A percentile compares a stretch with the other conserved stretches of the same genome.
Evolutionary conservation across 257 asterid species (phyloP).

Genomic region (Coffea canephora): DNA sequence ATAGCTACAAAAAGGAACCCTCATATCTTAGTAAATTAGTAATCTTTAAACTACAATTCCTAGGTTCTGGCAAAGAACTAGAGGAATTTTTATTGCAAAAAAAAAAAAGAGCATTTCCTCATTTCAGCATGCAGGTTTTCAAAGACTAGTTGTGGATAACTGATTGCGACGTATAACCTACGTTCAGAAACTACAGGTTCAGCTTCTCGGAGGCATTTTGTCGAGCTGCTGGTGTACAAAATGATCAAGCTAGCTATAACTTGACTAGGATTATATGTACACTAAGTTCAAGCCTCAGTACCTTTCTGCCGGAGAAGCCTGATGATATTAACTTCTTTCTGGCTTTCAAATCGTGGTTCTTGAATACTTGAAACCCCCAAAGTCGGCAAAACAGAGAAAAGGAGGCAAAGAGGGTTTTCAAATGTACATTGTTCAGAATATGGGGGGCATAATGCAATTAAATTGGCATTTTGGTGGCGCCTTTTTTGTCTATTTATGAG

Average conservation of each 20-base stretch:
- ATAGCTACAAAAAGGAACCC: neutral
- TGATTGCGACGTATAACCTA: neutral
- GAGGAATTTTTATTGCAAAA: neutral
- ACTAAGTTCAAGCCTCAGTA: neutral
- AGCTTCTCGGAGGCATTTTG: constrained; percentile 21
- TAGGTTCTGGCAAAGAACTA: neutral
- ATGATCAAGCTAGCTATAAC: neutral
- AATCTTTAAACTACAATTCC: neutral
- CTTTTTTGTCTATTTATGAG: neutral
- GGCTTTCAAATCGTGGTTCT: neutral
- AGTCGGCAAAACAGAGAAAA: neutral
- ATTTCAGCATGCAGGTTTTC: neutral
- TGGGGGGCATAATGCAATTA: neutral
- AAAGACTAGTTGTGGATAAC: neutral
- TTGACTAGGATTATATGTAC: neutral
- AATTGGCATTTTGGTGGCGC: neutral
- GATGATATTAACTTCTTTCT: neutral
- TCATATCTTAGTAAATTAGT: too few species aligned
- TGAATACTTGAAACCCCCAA: neutral
- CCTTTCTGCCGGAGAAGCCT: neutral
- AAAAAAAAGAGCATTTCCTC: neutral
- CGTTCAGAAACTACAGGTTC: neutral
- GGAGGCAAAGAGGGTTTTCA: neutral
- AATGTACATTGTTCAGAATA: neutral
- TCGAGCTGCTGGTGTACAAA: constrained; percentile 33